Percentiles rank a stretch among this genome's conserved stretches.
Conservation (phyloP, 345 rosid species). For the Dipteronia sinensis region DNA sequence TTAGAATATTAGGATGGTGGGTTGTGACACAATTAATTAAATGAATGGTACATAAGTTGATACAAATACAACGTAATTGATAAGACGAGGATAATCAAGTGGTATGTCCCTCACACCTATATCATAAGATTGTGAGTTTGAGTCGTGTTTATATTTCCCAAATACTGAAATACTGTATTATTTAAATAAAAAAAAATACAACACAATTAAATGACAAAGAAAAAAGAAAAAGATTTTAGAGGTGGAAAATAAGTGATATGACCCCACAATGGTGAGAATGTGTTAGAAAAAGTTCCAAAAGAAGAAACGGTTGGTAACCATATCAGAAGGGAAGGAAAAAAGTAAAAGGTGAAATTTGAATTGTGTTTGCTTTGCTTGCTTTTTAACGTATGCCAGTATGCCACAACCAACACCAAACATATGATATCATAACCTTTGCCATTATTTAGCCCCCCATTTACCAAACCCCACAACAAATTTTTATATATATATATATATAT, state of each 20-base stretch:
- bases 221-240: no score
- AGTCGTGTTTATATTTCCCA: no score
- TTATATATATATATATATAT: neutral
- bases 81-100: no score
- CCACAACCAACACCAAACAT: slow-evolving; percentile 10
- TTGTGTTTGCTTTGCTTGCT: slow-evolving; percentile 33
- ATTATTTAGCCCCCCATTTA: slow-evolving; percentile 55
- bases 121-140: no score
- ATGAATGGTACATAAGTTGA: no score
- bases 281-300: slow-evolving; percentile 36
- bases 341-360: slow-evolving; percentile 63
- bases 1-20: no score
- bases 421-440: slow-evolving; percentile 47
- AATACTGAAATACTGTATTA: no score
- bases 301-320: slow-evolving; percentile 48
- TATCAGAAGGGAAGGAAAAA: slow-evolving; percentile 29
- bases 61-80: no score
- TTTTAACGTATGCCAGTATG: slow-evolving; percentile 26
- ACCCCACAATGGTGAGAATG: slow-evolving; percentile 49
- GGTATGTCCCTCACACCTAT: no score
- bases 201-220: no score
- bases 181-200: no score
- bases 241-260: slow-evolving; percentile 14
- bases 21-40: no score
- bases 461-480: slow-evolving; percentile 28